Evolutionary conservation across 129 eudicot genomes (phyloP), one percentile per base, ranked within the genome.

Genomic region (Scalesia atractyloides): DNA sequence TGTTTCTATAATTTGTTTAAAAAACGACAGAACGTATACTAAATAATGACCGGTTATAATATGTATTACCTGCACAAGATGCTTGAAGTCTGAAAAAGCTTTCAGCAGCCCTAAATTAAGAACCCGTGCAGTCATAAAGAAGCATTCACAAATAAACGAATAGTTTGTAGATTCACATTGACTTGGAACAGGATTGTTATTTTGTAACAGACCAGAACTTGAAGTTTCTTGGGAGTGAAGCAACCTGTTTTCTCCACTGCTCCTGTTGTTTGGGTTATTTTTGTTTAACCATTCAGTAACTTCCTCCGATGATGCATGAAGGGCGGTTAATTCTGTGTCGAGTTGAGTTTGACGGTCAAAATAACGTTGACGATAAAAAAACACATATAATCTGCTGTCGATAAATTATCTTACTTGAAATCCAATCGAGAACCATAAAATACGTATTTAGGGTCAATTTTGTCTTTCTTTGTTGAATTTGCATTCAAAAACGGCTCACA

Each of bases 281-380:
- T 74, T 72, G 10, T 61, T 77, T 51, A 87, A 66, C 87, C 89
- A 94, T 64, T 83, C 91, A 56, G 89, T 63, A 73, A 94, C 91
- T 86, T 94, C 98, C 78, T 94, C 98, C 0, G 98, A 87, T 41
- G 98, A 94, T 57, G 98, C 97, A 82, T 94, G 98, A 26, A 94
- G 85, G 48, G 98, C 98, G 56, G 98, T 94, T 74, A 94, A 61
- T 66, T 73, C 98, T 92, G 85, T 34, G 52, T 79, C 44, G 16
- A 58, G 71, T 73, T 72, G 15, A 72, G 43, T 33, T 30, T 43
- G 56, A 70, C 59, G 6, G 54, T 44, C 24, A 68, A 19, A 53
- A 53, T 7, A 16, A 50, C 2, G 70, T 11, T 48, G 39, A 67
- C 64, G 26, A 12, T 47, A n/a, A 4, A 81, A 14, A 26, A 68